A percentile compares a stretch with the other conserved stretches of the same genome.
These are phyloP conservation scores for Gracilaria vermiculophylla DNA, from an alignment of 23 red algal genomes.

Conservation along the genomic window DNA sequence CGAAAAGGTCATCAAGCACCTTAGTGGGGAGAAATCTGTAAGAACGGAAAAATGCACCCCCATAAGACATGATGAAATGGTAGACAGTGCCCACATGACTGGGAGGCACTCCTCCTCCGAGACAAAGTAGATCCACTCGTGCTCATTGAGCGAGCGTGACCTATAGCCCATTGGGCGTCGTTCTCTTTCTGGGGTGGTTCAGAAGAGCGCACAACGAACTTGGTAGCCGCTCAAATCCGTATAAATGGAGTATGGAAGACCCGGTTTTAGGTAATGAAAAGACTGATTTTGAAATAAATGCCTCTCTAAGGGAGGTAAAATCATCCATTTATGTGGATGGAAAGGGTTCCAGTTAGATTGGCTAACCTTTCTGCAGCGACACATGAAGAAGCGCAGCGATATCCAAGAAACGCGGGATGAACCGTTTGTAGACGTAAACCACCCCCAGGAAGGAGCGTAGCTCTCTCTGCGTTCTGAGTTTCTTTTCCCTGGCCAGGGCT, in stretches of 20 bases:
- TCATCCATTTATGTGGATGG: not conserved
- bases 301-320: not conserved
- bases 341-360: not conserved
- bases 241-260: not conserved
- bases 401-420: not conserved
- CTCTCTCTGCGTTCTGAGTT: not conserved
- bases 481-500: not conserved
- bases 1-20: not conserved
- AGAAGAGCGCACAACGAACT: not conserved
- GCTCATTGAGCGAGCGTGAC: not conserved
- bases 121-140: not conserved
- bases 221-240: not conserved
- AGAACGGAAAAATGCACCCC: not conserved
- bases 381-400: not conserved
- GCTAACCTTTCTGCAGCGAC: not conserved
- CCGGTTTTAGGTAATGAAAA: not conserved
- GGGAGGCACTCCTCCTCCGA: not conserved
- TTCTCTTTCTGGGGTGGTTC: not conserved
- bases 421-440: not conserved
- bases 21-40: not conserved
- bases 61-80: not conserved
- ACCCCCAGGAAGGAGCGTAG: constrained; percentile 7
- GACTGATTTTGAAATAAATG: not conserved
- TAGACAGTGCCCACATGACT: not conserved
- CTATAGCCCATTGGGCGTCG: not conserved